A percentile compares a stretch with the other conserved stretches of the same genome.
phyloP scores from a whole-genome alignment of 768 basidiomycete genomes.

The Floccularia luteovirens region DNA sequence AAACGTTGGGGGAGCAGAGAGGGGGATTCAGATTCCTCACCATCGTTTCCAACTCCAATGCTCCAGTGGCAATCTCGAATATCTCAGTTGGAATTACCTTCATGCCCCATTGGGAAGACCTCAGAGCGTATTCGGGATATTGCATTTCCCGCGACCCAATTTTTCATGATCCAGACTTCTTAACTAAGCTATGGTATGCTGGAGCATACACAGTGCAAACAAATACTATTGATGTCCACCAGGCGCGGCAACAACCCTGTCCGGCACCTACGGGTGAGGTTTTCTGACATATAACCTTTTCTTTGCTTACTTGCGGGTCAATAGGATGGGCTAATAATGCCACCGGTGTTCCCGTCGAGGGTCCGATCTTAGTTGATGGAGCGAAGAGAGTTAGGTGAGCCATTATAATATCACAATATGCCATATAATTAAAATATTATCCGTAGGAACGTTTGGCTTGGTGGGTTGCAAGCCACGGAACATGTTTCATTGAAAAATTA shows the following conservation, averaged over 20 bases:
- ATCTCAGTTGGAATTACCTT: constrained; percentile 35
- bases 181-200: constrained; percentile 48
- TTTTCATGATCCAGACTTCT: constrained; percentile 34
- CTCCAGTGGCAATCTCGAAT: constrained; percentile 31
- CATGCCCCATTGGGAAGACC: constrained; percentile 39
- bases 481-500: background rate
- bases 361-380: constrained; percentile 47
- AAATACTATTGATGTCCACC: constrained; percentile 30
- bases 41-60: constrained; percentile 28
- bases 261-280: constrained; percentile 11
- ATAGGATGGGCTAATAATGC: constrained; percentile 42
- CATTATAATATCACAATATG: background rate
- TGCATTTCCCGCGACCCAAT: constrained; percentile 33
- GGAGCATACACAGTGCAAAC: constrained; percentile 50
- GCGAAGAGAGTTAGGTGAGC: constrained; percentile 42
- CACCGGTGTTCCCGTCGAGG: constrained; percentile 35
- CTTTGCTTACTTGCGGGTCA: background rate
- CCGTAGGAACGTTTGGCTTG: constrained; percentile 21
- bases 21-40: constrained; percentile 44
- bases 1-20: constrained; percentile 28
- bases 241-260: constrained; percentile 25
- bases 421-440: background rate
- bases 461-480: constrained; percentile 1
- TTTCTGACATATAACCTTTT: background rate
- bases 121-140: constrained; percentile 38